Percentiles rank a stretch among this genome's conserved stretches.
Conservation (phyloP, 768 basidiomycete species). For the Solioccasus polychromus region DNA sequence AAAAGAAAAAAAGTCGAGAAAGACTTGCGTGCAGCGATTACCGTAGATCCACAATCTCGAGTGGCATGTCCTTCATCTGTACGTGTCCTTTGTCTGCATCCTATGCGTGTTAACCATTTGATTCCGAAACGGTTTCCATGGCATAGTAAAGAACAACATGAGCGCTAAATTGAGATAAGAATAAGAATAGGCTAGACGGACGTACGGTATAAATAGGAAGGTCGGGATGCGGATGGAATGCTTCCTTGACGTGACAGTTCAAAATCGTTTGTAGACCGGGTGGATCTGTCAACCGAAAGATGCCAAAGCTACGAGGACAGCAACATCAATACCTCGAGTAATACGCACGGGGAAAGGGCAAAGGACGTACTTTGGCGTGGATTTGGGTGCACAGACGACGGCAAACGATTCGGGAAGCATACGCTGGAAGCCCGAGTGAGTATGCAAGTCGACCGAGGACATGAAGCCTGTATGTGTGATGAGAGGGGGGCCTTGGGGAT, state of each 20-base stretch:
- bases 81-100: constrained; percentile 88
- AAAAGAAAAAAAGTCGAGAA: not conserved
- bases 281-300: constrained; percentile 88
- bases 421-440: constrained; percentile 83
- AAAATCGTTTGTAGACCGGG: constrained; percentile 74
- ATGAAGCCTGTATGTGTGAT: constrained; percentile 64
- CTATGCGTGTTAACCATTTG: constrained; percentile 38
- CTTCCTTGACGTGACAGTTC: constrained; percentile 63
- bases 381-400: constrained; percentile 84
- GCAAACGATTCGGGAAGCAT: constrained; percentile 93
- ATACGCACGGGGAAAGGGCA: not conserved
- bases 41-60: constrained; percentile 87
- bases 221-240: constrained; percentile 86
- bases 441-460: constrained; percentile 92
- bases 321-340: not conserved
- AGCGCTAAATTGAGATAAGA: not conserved
- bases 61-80: constrained; percentile 62
- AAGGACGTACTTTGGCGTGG: constrained; percentile 62
- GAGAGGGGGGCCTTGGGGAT: not conserved
- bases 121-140: too few relatives aligned
- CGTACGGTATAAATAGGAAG: constrained; percentile 82
- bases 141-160: not conserved
- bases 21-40: constrained; percentile 2
- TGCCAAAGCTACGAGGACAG: constrained; percentile 55
- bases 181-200: constrained; percentile 9